These are phyloP conservation scores for Cyclostephanos tholiformis DNA, from an alignment of 108 stramenopile genomes.

Conservation along the genomic window DNA sequence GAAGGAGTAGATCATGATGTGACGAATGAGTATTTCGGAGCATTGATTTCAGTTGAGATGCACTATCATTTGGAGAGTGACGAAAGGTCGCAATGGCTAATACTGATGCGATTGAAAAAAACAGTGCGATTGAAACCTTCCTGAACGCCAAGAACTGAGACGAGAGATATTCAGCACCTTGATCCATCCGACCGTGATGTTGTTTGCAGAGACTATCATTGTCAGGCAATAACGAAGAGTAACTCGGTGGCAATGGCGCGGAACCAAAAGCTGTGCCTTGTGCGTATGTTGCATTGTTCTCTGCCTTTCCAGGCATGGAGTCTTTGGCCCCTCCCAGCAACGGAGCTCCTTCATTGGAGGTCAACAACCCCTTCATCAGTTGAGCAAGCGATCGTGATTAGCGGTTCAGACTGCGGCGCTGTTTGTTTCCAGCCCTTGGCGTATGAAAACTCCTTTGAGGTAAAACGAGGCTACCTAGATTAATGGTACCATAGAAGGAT, in stretches of 20 bases:
- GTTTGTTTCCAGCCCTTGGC: too few species aligned
- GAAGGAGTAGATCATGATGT: conserved; percentile 6
- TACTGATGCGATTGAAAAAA: conserved; percentile 2
- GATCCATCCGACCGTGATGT: not conserved
- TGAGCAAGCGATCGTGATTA: too few species aligned
- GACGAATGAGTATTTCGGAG: not conserved
- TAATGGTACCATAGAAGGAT: too few species aligned
- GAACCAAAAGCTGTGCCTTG: not conserved
- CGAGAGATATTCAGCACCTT: not conserved
- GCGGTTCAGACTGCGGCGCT: too few species aligned
- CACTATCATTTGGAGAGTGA: not conserved
- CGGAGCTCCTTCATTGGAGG: not conserved
- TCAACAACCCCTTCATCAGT: not conserved
- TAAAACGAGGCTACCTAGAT: too few species aligned
- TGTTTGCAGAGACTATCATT: not conserved
- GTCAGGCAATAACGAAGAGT: not conserved
- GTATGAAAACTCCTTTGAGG: too few species aligned
- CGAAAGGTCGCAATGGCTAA: not conserved
- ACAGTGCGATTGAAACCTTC: not conserved
- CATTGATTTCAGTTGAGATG: not conserved
- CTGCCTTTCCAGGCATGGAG: not conserved
- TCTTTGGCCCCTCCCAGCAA: not conserved
- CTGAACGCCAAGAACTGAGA: not conserved
- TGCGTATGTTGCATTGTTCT: not conserved
- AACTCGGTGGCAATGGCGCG: not conserved